A percentile compares a stretch with the other conserved stretches of the same genome.
phyloP scores from a whole-genome alignment of 345 rosid species.

The Toxicodendron radicans region DNA sequence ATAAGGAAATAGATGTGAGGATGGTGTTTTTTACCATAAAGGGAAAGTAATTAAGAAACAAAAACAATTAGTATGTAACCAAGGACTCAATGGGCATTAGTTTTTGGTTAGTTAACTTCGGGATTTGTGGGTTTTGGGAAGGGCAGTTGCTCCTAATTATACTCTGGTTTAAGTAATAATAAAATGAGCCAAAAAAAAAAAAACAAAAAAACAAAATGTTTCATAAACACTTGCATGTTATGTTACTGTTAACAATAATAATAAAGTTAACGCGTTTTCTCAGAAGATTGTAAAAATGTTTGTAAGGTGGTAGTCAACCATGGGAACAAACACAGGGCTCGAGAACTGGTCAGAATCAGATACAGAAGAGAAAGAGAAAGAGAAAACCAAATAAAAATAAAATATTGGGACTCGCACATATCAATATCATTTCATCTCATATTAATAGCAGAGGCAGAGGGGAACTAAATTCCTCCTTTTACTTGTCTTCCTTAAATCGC shows the following conservation, averaged over 20 bases:
- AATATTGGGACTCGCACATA: constrained; percentile 22
- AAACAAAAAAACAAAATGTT: too few relatives aligned
- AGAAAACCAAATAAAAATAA: neutral
- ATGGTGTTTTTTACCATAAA: too few relatives aligned
- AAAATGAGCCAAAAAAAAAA: too few relatives aligned
- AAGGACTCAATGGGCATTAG: too few relatives aligned
- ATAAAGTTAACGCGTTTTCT: constrained; percentile 10
- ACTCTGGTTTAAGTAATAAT: too few relatives aligned
- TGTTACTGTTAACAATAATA: neutral
- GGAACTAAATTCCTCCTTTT: neutral
- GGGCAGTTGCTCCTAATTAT: constrained; percentile 4
- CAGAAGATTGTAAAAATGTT: too few relatives aligned
- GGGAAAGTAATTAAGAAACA: too few relatives aligned
- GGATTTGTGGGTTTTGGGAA: constrained; percentile 29
- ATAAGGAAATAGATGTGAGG: too few relatives aligned
- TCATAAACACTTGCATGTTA: neutral
- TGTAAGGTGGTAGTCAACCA: constrained; percentile 22
- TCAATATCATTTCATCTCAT: constrained; percentile 10
- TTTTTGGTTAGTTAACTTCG: constrained; percentile 27
- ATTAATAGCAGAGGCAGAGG: too few relatives aligned
- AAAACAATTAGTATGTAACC: too few relatives aligned
- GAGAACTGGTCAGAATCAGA: constrained; percentile 25
- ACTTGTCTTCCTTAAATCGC: constrained; percentile 9
- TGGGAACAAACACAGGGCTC: constrained; percentile 44
- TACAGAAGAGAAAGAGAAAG: neutral